Conservation (phyloP, 331 rosid genomes). For the Erythrophleum ivorense region DNA sequence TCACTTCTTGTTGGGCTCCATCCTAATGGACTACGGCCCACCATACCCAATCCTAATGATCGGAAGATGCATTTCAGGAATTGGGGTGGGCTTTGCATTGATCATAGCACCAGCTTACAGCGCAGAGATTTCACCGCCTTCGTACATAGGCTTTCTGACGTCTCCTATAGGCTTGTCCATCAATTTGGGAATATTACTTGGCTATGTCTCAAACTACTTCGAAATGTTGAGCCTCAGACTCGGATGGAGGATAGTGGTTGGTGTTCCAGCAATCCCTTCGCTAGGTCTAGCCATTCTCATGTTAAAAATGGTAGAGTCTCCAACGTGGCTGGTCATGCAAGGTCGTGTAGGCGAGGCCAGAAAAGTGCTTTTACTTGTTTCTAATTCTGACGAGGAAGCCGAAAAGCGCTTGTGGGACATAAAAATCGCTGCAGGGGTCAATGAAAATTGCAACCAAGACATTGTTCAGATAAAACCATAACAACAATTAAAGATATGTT, state of each 20-base stretch:
- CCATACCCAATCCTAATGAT: constrained; percentile 52
- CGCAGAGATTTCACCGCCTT: constrained; percentile 80
- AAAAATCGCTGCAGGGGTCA: constrained; percentile 65
- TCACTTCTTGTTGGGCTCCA: constrained; percentile 60
- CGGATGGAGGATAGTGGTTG: constrained; percentile 50
- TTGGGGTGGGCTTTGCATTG: constrained; percentile 75
- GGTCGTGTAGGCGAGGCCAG: constrained; percentile 70
- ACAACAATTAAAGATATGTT: too few relatives aligned
- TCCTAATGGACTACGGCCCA: constrained; percentile 77
- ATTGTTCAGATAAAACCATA: constrained; percentile 30
- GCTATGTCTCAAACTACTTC: constrained; percentile 64
- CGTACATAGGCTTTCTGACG: constrained; percentile 62
- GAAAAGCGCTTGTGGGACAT: constrained; percentile 57
- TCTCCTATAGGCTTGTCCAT: constrained; percentile 66
- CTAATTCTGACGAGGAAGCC: constrained; percentile 64
- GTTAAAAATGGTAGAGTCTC: constrained; percentile 70
- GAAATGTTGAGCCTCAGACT: constrained; percentile 49
- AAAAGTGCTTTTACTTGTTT: constrained; percentile 46
- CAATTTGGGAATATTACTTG: constrained; percentile 63
- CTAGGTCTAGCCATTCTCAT: constrained; percentile 52
- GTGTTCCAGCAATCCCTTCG: constrained; percentile 69
- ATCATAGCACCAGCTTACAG: constrained; percentile 67
- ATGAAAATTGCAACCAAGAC: constrained; percentile 47
- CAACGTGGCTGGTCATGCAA: constrained; percentile 83
- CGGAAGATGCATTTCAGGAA: constrained; percentile 70